Evolutionary conservation across 2,329 filamentous ascomycete species (phyloP).

Genomic region (Pochonia chlamydosporia): DNA sequence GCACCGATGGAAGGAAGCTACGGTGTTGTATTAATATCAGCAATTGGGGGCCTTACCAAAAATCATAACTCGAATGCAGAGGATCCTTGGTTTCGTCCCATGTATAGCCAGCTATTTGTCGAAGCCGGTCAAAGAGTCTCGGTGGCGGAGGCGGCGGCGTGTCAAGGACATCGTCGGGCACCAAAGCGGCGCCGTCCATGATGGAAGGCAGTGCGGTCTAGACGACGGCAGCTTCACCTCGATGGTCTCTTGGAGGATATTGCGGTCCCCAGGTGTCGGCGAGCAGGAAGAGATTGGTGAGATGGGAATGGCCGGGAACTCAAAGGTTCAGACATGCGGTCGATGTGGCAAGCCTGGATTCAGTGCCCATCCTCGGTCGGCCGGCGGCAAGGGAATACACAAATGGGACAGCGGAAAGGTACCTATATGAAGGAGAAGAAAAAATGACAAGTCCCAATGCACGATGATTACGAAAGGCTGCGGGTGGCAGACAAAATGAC

Average conservation of each 20-base stretch:
- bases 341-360: slow-evolving; percentile 15
- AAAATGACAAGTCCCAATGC: neutral
- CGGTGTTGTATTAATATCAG: neutral
- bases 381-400: slow-evolving; percentile 7
- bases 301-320: slow-evolving; percentile 8
- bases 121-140: slow-evolving; percentile 64
- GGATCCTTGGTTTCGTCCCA: slow-evolving; percentile 63
- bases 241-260: neutral
- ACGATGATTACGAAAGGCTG: neutral
- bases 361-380: slow-evolving; percentile 27
- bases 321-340: slow-evolving; percentile 20
- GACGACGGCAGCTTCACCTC: slow-evolving; percentile 3
- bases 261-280: neutral
- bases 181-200: slow-evolving; percentile 47
- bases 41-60: slow-evolving; percentile 54
- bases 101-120: slow-evolving; percentile 66
- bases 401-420: neutral
- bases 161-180: slow-evolving; percentile 50
- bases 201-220: slow-evolving; percentile 18
- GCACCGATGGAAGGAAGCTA: too few species aligned
- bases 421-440: neutral
- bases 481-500: neutral
- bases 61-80: slow-evolving; percentile 72
- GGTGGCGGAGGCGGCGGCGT: slow-evolving; percentile 58
- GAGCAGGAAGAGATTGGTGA: neutral